These are phyloP conservation scores for Morella rubra DNA, from an alignment of 306 rosid species.

Conservation along the genomic window DNA sequence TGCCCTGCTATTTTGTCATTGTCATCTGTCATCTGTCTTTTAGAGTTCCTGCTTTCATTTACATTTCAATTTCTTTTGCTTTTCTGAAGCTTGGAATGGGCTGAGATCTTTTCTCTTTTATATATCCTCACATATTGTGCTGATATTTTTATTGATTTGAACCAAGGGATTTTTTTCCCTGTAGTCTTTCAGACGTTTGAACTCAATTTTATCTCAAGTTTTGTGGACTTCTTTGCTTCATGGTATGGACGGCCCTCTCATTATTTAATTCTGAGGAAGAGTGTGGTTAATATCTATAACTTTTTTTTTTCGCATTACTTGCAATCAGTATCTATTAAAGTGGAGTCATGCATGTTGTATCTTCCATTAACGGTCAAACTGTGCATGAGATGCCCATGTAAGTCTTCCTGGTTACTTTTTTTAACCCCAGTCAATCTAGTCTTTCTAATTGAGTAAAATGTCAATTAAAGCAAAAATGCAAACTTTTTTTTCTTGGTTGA, in stretches of 20 bases:
- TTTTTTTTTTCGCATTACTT: slow-evolving; percentile 13
- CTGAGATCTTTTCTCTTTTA: not conserved
- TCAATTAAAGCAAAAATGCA: no score
- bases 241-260: not conserved
- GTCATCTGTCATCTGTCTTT: slow-evolving; percentile 20
- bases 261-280: slow-evolving; percentile 6
- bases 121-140: not conserved
- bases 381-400: slow-evolving; percentile 1
- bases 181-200: not conserved
- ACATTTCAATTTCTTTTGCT: not conserved
- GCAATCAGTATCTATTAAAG: slow-evolving; percentile 10
- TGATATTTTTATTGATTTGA: not conserved
- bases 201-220: not conserved
- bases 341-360: slow-evolving; percentile 10
- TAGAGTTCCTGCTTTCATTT: not conserved
- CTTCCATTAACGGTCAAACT: not conserved
- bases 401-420: not conserved
- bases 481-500: not conserved
- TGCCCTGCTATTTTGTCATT: not conserved
- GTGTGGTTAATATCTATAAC: slow-evolving; percentile 17
- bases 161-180: not conserved
- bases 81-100: not conserved
- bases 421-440: not conserved
- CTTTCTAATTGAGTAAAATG: no score
- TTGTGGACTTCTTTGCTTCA: slow-evolving; percentile 10